Conservation (phyloP, 2,329 filamentous ascomycete genomes). For the Ophiostoma montium region DNA sequence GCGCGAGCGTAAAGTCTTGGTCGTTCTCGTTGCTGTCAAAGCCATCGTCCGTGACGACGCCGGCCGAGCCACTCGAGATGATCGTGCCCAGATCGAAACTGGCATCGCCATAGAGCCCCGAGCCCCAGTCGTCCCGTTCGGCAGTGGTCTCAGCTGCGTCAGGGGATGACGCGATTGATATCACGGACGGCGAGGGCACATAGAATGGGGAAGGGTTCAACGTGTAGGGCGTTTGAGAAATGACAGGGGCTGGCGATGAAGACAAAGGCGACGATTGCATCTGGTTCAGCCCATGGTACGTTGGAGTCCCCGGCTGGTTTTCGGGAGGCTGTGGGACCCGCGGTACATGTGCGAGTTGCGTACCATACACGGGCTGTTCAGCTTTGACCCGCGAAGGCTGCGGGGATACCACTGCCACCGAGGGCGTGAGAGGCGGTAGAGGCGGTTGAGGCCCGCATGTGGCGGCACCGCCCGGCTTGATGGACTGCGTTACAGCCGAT, state of each 20-base stretch:
- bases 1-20: slow-evolving; percentile 2
- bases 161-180: neutral
- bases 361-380: neutral
- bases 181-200: neutral
- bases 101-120: neutral
- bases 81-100: neutral
- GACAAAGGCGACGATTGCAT: neutral
- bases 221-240: neutral
- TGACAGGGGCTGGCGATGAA: neutral
- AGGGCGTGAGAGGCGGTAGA: neutral
- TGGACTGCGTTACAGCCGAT: slow-evolving; percentile 4
- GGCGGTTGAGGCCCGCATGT: neutral
- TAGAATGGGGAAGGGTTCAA: neutral
- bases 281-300: neutral
- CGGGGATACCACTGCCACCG: neutral
- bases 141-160: neutral
- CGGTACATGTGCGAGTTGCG: neutral
- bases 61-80: neutral
- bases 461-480: neutral
- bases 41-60: neutral
- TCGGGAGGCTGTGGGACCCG: neutral
- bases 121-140: neutral
- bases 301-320: too few relatives aligned
- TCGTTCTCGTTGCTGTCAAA: neutral
- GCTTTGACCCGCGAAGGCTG: neutral